A percentile compares a stretch with the other conserved stretches of the same genome.
Evolutionary conservation across 2,329 filamentous ascomycete species (phyloP).

Genomic region (Ceratocystis papillata): DNA sequence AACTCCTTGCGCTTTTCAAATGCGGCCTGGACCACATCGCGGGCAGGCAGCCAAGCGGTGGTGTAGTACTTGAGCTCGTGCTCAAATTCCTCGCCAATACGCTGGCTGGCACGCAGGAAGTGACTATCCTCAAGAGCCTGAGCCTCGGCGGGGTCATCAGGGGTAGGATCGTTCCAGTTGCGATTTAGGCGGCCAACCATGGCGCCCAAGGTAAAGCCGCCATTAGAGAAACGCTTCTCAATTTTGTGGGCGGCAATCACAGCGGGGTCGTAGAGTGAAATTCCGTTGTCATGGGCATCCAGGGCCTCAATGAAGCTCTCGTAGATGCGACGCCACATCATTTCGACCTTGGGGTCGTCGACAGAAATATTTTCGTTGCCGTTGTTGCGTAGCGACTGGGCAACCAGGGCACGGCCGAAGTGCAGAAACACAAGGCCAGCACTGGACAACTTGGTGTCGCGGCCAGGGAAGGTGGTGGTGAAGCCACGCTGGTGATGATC

Average conservation of each 20-base stretch:
- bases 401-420: conserved; percentile 78
- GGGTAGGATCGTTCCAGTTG: conserved; percentile 60
- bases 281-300: conserved; percentile 95
- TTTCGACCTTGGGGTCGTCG: conserved; percentile 54
- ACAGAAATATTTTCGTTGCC: conserved; percentile 36
- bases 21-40: conserved; percentile 63
- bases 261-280: conserved; percentile 66
- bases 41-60: conserved; percentile 75
- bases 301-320: conserved; percentile 88
- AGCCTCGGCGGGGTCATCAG: conserved; percentile 38
- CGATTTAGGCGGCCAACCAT: conserved; percentile 72
- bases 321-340: conserved; percentile 84
- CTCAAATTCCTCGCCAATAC: conserved; percentile 84
- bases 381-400: conserved; percentile 38
- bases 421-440: conserved; percentile 93
- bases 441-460: conserved; percentile 79
- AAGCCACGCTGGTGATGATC: conserved; percentile 98
- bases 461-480: conserved; percentile 69
- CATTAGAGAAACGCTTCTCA: conserved; percentile 71
- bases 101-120: conserved; percentile 64
- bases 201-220: conserved; percentile 73
- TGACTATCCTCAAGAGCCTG: conserved; percentile 70
- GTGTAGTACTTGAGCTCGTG: conserved; percentile 67
- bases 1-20: conserved; percentile 57
- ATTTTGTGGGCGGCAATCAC: conserved; percentile 59